A percentile compares a stretch with the other conserved stretches of the same genome.
phyloP scores from a whole-genome alignment of 148 eudicot genomes.

The Polygonum maritimum region DNA sequence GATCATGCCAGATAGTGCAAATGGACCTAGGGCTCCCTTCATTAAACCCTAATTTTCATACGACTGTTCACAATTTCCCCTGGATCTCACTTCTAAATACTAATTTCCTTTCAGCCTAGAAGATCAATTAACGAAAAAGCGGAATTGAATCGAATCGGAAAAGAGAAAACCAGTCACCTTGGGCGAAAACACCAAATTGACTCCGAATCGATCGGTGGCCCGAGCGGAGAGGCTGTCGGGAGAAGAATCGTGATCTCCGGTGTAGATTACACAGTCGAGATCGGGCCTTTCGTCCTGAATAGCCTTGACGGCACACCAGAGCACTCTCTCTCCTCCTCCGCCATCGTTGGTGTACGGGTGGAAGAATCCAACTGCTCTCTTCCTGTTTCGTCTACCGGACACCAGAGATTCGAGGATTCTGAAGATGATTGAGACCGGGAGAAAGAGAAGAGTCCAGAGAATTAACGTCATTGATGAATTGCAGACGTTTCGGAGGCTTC shows the following conservation, averaged over 20 bases:
- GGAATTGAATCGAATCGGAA: neutral
- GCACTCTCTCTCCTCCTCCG: slow-evolving; percentile 94
- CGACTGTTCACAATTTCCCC: too few species aligned
- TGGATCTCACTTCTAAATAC: too few species aligned
- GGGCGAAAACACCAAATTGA: slow-evolving; percentile 43
- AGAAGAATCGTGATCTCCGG: slow-evolving; percentile 89
- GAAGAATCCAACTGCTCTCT: slow-evolving; percentile 66
- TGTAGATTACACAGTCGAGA: slow-evolving; percentile 53
- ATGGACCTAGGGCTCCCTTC: too few species aligned
- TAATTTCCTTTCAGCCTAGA: neutral
- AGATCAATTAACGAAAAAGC: neutral
- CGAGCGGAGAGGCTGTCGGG: slow-evolving; percentile 47
- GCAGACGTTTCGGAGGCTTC: neutral
- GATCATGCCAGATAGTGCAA: too few species aligned
- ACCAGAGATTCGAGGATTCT: slow-evolving; percentile 8
- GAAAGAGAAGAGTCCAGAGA: slow-evolving; percentile 1
- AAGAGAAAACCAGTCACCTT: slow-evolving; percentile 29
- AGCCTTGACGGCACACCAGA: slow-evolving; percentile 95
- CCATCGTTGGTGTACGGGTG: slow-evolving; percentile 97
- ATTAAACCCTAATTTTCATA: too few species aligned
- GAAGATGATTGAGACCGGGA: neutral
- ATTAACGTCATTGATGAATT: neutral
- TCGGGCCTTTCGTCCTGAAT: slow-evolving; percentile 62
- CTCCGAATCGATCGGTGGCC: slow-evolving; percentile 85
- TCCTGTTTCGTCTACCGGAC: slow-evolving; percentile 24